Evolutionary conservation across 345 rosid species (phyloP).

Genomic region (Eucalyptus globulus): DNA sequence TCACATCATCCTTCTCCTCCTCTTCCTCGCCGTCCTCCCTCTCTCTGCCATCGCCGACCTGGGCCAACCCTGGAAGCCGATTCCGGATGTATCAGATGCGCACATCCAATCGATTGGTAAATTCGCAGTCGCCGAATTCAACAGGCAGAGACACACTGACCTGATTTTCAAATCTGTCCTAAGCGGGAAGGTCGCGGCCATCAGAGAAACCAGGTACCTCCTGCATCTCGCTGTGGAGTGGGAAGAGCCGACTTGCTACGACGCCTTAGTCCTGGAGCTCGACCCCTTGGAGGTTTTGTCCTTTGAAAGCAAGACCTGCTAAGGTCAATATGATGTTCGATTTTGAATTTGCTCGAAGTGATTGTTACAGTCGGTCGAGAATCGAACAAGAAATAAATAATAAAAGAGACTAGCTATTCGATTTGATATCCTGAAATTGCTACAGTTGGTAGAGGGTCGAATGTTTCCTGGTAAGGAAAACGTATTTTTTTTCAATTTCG

Average conservation of each 20-base stretch:
- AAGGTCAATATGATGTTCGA: neutral
- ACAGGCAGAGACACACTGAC: neutral
- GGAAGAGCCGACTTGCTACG: neutral
- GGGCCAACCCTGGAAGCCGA: neutral
- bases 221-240: neutral
- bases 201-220: neutral
- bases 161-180: neutral
- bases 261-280: neutral
- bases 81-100: neutral
- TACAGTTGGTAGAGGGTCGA: neutral
- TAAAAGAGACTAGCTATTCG: too few species aligned
- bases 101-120: neutral
- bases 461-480: neutral
- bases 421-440: neutral
- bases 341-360: neutral
- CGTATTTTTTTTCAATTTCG: neutral
- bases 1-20: neutral
- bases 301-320: neutral
- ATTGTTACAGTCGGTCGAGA: neutral
- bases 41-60: neutral
- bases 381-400: neutral
- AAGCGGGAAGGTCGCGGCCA: neutral
- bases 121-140: neutral
- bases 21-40: neutral
- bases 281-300: neutral